These are phyloP conservation scores for Rhodotorula diobovata DNA, from an alignment of 768 basidiomycete species.

Conservation along the genomic window DNA sequence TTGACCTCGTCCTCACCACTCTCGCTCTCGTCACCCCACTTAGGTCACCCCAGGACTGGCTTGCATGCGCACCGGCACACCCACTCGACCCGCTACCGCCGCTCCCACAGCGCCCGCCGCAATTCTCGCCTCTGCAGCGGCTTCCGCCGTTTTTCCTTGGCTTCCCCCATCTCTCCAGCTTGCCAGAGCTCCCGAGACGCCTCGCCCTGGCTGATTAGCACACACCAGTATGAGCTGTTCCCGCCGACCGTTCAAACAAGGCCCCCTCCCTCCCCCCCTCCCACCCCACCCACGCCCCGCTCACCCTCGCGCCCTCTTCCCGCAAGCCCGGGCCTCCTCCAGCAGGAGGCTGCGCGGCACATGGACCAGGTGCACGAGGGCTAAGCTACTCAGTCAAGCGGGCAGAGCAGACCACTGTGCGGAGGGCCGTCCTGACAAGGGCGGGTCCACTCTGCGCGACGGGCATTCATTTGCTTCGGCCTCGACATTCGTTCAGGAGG, in stretches of 20 bases:
- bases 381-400: constrained; percentile 6
- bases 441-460: neutral
- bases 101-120: too few species aligned
- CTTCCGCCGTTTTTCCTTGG: too few species aligned
- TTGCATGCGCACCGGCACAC: too few species aligned
- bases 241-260: neutral
- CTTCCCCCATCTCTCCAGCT: too few species aligned
- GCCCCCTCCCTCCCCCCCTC: neutral
- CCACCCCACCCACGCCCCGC: neutral
- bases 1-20: too few species aligned
- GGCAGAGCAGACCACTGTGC: neutral
- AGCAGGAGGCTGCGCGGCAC: neutral
- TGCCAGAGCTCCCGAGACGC: too few species aligned
- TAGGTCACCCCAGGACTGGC: too few species aligned
- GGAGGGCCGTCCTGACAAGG: too few species aligned
- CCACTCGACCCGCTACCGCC: too few species aligned
- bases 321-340: neutral
- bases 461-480: constrained; percentile 15
- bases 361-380: neutral
- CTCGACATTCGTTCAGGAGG: neutral
- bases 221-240: neutral
- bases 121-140: too few species aligned
- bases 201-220: too few species aligned
- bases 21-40: too few species aligned
- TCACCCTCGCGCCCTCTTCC: constrained; percentile 1